Conservation (phyloP, 768 basidiomycete species). For the Kwoniella europaea region DNA sequence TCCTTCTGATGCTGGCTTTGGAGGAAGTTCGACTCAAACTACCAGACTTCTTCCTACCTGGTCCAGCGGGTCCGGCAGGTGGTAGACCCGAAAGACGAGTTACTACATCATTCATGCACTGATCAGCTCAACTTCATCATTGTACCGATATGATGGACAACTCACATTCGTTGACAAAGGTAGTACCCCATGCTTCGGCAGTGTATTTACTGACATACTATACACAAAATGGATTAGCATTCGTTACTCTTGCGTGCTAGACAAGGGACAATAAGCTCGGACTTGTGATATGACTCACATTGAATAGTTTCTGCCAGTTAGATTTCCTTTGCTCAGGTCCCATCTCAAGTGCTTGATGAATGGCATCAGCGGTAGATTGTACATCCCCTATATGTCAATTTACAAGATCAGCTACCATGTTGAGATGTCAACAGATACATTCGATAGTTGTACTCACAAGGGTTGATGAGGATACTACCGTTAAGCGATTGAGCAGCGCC, state of each 20-base stretch:
- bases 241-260: no score
- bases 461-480: slow-evolving; percentile 95
- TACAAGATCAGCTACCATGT: slow-evolving; percentile 4
- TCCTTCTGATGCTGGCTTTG: slow-evolving; percentile 38
- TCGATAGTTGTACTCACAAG: slow-evolving; percentile 58
- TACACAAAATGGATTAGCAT: slow-evolving; percentile 1
- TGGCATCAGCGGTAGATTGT: slow-evolving; percentile 97
- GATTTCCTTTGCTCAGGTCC: slow-evolving; percentile 77
- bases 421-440: background rate
- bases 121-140: background rate
- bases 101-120: slow-evolving; percentile 18
- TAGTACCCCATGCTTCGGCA: slow-evolving; percentile 56
- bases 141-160: background rate
- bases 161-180: slow-evolving; percentile 57
- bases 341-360: slow-evolving; percentile 93
- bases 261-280: background rate
- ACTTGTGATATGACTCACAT: slow-evolving; percentile 59
- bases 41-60: slow-evolving; percentile 41
- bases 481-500: slow-evolving; percentile 96
- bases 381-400: slow-evolving; percentile 70
- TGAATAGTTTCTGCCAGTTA: slow-evolving; percentile 94
- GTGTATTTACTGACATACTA: slow-evolving; percentile 58
- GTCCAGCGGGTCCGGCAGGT: slow-evolving; percentile 39
- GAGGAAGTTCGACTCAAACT: slow-evolving; percentile 38
- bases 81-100: slow-evolving; percentile 41